Evolutionary conservation across 176 grass and related monocot genomes (phyloP).

Genomic region (maize (Zea mays)): DNA sequence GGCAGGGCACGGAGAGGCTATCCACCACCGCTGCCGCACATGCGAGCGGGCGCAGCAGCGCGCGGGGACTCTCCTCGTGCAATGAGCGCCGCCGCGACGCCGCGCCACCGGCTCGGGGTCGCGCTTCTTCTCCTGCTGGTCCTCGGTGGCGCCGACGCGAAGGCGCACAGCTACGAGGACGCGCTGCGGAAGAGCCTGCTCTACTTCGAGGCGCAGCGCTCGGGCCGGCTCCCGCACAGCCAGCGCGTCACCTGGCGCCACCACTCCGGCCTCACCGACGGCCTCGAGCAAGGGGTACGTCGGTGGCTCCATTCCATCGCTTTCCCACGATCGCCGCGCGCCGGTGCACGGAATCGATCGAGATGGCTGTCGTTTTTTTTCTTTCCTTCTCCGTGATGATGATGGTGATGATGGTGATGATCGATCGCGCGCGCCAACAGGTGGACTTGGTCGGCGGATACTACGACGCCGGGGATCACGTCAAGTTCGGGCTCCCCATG

Average conservation of each 20-base stretch:
- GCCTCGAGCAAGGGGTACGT: slow-evolving; percentile 73
- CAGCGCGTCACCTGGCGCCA: slow-evolving; percentile 82
- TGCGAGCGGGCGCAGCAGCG: slow-evolving; percentile 30
- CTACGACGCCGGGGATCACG: slow-evolving; percentile 87
- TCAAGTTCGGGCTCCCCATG: slow-evolving; percentile 89
- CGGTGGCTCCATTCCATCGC: too few species aligned
- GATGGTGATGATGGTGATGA: background rate
- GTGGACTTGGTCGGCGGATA: slow-evolving; percentile 82
- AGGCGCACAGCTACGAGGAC: slow-evolving; percentile 62
- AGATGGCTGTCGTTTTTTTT: too few species aligned
- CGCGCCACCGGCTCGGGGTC: background rate
- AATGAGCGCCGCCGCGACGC: slow-evolving; percentile 15
- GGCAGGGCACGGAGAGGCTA: background rate
- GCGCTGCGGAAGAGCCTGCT: slow-evolving; percentile 86
- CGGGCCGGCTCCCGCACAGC: slow-evolving; percentile 76
- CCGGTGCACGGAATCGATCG: too few species aligned
- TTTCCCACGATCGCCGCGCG: too few species aligned
- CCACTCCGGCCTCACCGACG: slow-evolving; percentile 96
- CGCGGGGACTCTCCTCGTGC: background rate
- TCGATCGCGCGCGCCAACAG: slow-evolving; percentile 3
- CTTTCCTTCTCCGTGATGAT: background rate
- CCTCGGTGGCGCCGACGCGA: background rate
- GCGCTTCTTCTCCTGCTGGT: background rate
- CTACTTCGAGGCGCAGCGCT: slow-evolving; percentile 97
- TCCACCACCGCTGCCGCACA: slow-evolving; percentile 14